Conservation (phyloP, 1,284 basidiomycete species). For the Cryptococcus wingfieldii region DNA sequence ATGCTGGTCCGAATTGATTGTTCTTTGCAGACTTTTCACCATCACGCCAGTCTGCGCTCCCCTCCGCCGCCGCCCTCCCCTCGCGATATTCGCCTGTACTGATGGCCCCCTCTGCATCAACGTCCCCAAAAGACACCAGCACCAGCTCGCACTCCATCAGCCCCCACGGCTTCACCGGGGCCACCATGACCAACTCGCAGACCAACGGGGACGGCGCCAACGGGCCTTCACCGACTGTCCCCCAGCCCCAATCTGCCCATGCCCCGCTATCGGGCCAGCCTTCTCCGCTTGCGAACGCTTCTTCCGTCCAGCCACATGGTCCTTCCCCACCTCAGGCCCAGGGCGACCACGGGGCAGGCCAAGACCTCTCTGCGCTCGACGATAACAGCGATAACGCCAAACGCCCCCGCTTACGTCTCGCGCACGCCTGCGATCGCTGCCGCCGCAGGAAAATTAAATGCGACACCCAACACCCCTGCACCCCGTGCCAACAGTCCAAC, state of each 20-base stretch:
- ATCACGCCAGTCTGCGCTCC: too few species aligned
- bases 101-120: too few species aligned
- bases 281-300: background rate
- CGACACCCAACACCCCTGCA: conserved; percentile 50
- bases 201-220: background rate
- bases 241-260: background rate
- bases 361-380: background rate
- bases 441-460: conserved; percentile 46
- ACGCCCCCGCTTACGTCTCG: conserved; percentile 45
- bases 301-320: background rate
- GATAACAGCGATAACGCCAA: conserved; percentile 23
- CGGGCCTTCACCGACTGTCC: background rate
- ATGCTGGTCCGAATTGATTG: too few species aligned
- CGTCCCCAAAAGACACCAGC: too few species aligned
- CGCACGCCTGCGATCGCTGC: conserved; percentile 45
- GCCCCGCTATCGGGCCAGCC: background rate
- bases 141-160: too few species aligned
- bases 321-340: too few species aligned
- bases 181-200: too few species aligned
- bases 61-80: too few species aligned
- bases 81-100: too few species aligned
- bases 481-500: conserved; percentile 46
- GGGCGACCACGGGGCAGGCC: background rate
- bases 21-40: too few species aligned
- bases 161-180: too few species aligned